phyloP scores from a whole-genome alignment of 78 protist species.

The Dictyostelium intermedium region DNA sequence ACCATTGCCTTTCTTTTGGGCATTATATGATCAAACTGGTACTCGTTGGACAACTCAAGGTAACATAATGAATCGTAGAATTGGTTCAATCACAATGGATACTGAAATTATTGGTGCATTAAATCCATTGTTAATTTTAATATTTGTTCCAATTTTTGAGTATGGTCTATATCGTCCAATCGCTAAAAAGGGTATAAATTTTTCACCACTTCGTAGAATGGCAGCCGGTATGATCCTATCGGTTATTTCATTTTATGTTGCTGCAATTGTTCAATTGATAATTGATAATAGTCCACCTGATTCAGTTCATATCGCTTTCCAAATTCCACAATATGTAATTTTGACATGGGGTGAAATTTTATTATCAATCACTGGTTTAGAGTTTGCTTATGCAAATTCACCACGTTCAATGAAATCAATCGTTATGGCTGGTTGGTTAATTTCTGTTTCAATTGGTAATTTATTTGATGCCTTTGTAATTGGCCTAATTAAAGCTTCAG shows the following conservation, averaged over 20 bases:
- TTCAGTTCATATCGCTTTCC: background rate
- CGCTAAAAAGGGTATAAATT: background rate
- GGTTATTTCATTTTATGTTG: conserved; percentile 78
- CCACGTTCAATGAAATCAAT: conserved; percentile 88
- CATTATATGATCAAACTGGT: conserved; percentile 81
- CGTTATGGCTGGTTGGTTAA: conserved; percentile 66
- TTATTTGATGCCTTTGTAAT: conserved; percentile 79
- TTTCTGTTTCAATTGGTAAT: conserved; percentile 83
- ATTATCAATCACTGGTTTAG: conserved; percentile 86
- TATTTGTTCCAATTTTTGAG: conserved; percentile 86
- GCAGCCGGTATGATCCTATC: conserved; percentile 81
- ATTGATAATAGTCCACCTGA: conserved; percentile 40
- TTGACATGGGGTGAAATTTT: conserved; percentile 82
- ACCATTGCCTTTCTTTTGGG: conserved; percentile 87
- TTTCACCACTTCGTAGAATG: conserved; percentile 80
- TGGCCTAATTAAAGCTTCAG: background rate
- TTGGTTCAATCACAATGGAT: conserved; percentile 22
- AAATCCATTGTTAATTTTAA: conserved; percentile 82
- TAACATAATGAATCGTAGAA: conserved; percentile 51
- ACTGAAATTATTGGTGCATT: conserved; percentile 82
- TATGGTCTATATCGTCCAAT: conserved; percentile 71
- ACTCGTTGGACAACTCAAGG: conserved; percentile 78
- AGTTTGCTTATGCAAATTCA: conserved; percentile 87
- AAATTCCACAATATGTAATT: conserved; percentile 77
- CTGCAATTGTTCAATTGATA: conserved; percentile 64